Evolutionary conservation across 2,329 filamentous ascomycete species (phyloP), one percentile per base, ranked within the genome.

Genomic region (Elsinoe perseae): DNA sequence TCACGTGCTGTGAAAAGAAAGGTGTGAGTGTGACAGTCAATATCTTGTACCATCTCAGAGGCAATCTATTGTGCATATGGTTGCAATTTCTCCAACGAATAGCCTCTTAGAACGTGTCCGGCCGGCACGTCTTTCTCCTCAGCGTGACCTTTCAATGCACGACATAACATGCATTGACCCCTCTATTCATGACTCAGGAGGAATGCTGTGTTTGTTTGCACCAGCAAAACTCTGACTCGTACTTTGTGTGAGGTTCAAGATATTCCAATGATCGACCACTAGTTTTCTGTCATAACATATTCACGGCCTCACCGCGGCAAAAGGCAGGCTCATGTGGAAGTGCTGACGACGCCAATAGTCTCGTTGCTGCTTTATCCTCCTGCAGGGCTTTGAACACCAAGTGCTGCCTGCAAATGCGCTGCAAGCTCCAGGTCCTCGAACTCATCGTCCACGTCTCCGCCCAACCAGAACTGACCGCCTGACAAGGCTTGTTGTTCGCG

Each of bases 391-490:
- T 25, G 20, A 25, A 52, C 48, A 56, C 44, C 30, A 12, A 60
- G 54, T 2, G 57, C 65, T 2, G 57, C 50, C n/a, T 60, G 57
- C 12, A 58, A 57, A 14, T 62, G 56, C n/a, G 59, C 50, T 10
- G 61, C 63, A 7, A 69, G 58, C 20, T 72, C 73, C 12, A 70
- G 65, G 57, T 73, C 70, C 8, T 68, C 69, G 12, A 27, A 38
- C 28, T 61, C 58, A 18, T 59, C 58, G 18, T 62, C 61, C 12
- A 42, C 55, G n/a, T 56, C 53, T 3, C 72, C 72, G 28, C 73
- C 72, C 32, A 75, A 68, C 74, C 74, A 76, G 66, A 76, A 76
- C 40, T 71, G 65, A 12, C 71, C 73, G n/a, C 71, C 73, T 27
- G 64, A 61, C 4, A 71, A 57, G 9, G 73, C 74, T 25, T 73